Conservation (phyloP, 2,329 filamentous ascomycete species). For the Ophiostoma novo-ulmi region DNA sequence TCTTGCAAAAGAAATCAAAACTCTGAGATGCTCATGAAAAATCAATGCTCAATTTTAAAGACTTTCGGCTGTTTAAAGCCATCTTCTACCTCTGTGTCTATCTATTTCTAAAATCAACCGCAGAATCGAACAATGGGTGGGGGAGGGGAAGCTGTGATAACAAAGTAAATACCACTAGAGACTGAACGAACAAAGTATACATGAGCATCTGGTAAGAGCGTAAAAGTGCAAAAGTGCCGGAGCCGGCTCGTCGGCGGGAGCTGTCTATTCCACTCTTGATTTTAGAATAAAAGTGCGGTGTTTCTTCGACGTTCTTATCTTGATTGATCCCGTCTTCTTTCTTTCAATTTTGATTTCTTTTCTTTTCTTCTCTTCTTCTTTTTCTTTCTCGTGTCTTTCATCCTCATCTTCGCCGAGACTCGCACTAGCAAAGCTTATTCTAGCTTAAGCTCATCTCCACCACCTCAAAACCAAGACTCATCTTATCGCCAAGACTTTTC, state of each 20-base stretch:
- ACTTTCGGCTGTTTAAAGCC: too few species aligned
- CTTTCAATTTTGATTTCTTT: background rate
- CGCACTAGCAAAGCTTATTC: constrained; percentile 6
- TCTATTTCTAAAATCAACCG: background rate
- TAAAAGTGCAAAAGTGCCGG: background rate
- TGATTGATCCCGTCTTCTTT: background rate
- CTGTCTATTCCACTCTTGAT: background rate
- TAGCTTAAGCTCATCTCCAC: background rate
- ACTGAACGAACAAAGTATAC: background rate
- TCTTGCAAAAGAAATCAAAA: too few species aligned
- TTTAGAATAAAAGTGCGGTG: background rate
- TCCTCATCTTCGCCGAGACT: background rate
- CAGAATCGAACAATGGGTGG: background rate
- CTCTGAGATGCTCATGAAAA: too few species aligned
- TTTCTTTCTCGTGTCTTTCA: background rate
- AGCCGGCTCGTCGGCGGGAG: background rate
- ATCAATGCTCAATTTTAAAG: too few species aligned
- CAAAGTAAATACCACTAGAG: background rate
- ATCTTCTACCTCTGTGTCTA: too few species aligned
- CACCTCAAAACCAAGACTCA: background rate
- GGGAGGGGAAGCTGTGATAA: background rate
- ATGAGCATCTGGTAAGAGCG: background rate
- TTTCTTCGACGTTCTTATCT: background rate
- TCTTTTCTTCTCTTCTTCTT: background rate
- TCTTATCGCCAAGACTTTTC: background rate